phyloP scores from a whole-genome alignment of 192 early-diverging fungal species.

The Backusella psychrophila region DNA sequence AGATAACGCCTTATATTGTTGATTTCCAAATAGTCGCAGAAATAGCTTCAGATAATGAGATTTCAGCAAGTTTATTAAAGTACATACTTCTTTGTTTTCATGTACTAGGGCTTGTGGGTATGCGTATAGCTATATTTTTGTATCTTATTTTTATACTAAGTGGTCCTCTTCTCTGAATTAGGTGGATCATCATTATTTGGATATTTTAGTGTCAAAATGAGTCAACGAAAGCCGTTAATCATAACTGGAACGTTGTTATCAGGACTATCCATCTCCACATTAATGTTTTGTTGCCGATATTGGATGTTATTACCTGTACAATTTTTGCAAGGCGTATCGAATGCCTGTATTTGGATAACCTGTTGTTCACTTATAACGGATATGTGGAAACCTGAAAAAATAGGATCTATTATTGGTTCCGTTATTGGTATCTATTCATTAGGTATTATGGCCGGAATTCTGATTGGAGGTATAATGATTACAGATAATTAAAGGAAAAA shows the following conservation, averaged over 20 bases:
- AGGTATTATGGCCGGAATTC: not conserved
- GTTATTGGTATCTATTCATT: not conserved
- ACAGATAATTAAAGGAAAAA: not conserved
- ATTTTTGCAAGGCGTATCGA: constrained; percentile 5
- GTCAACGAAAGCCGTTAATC: not conserved
- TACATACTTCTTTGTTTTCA: constrained; percentile 5
- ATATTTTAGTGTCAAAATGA: not conserved
- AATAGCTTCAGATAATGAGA: not conserved
- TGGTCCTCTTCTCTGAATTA: not conserved
- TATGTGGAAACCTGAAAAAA: not conserved
- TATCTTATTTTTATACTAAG: not conserved
- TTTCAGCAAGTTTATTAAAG: not conserved
- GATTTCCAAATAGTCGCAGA: not conserved
- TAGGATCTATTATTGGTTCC: not conserved
- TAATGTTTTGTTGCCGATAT: not conserved
- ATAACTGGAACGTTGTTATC: not conserved
- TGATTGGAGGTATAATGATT: not conserved
- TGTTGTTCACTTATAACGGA: constrained; percentile 2
- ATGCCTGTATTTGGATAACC: not conserved
- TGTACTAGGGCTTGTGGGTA: constrained; percentile 7
- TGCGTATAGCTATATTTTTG: not conserved
- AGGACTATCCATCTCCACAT: not conserved
- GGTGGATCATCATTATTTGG: not conserved
- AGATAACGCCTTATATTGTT: not conserved
- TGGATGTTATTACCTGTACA: not conserved